phyloP scores from a whole-genome alignment of 441 rosid genomes.

The Gossypium schwendimanii region DNA sequence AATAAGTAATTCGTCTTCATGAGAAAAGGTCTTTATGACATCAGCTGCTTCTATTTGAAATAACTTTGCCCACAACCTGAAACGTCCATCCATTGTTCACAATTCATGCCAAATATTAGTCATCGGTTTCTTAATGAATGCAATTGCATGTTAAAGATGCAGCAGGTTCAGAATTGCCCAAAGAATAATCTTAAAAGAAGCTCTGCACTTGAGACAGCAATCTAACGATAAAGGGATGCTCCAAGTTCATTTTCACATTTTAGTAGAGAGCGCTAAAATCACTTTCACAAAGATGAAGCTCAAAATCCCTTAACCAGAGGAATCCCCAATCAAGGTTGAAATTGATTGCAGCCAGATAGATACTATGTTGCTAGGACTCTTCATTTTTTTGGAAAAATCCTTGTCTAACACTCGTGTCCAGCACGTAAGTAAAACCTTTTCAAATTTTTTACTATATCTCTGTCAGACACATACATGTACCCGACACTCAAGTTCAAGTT shows the following conservation, averaged over 20 bases:
- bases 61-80: slow-evolving; percentile 37
- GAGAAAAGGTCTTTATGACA: slow-evolving; percentile 20
- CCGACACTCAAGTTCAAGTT: too few relatives aligned
- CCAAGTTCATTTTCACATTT: not conserved
- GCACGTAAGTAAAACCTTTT: too few relatives aligned
- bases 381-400: too few relatives aligned
- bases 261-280: not conserved
- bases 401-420: too few relatives aligned
- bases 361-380: not conserved
- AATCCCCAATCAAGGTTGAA: not conserved
- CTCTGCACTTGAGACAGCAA: not conserved
- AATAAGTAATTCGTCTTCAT: slow-evolving; percentile 29
- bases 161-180: not conserved
- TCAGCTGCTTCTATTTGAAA: slow-evolving; percentile 21
- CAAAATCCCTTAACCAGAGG: not conserved
- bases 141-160: not conserved
- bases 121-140: not conserved
- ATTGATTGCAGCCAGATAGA: not conserved
- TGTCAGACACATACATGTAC: too few relatives aligned
- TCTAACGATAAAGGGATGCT: not conserved
- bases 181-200: not conserved
- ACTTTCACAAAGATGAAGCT: not conserved
- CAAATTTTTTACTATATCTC: too few relatives aligned
- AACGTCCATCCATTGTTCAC: slow-evolving; percentile 23
- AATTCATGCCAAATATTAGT: slow-evolving; percentile 12